Percentiles rank a stretch among this genome's conserved stretches.
phyloP scores from a whole-genome alignment of 768 basidiomycete genomes.

The Mycena amicta region DNA sequence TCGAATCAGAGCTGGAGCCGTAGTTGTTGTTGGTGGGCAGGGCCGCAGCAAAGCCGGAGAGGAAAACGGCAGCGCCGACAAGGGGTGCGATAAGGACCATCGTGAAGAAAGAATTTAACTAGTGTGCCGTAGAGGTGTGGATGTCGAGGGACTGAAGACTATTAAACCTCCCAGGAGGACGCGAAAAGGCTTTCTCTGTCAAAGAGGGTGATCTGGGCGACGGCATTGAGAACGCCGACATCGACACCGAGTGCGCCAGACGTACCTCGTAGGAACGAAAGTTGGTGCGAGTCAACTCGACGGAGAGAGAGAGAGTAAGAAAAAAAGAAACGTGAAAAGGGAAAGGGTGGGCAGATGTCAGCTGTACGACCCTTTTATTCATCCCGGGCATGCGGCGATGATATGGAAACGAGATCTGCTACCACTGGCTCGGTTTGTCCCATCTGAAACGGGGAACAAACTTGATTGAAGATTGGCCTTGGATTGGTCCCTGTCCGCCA shows the following conservation, averaged over 20 bases:
- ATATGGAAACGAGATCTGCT: conserved; percentile 17
- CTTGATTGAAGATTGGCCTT: background rate
- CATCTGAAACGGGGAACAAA: background rate
- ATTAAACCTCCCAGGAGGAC: conserved; percentile 64
- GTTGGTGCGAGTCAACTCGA: conserved; percentile 64
- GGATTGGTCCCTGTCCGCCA: background rate
- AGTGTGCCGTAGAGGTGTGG: conserved; percentile 52
- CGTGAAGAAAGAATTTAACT: conserved; percentile 36
- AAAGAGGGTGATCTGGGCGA: conserved; percentile 65
- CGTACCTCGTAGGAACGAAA: conserved; percentile 59
- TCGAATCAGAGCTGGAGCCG: conserved; percentile 11
- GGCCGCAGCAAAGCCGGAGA: conserved; percentile 54
- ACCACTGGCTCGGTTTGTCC: background rate
- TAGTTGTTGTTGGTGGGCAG: conserved; percentile 30
- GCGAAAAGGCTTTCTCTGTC: conserved; percentile 59
- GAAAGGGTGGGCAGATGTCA: conserved; percentile 20
- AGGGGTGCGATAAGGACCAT: conserved; percentile 66
- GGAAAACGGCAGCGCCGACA: conserved; percentile 54
- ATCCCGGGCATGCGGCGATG: conserved; percentile 17
- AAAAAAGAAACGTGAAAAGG: conserved; percentile 35
- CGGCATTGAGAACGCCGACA: conserved; percentile 9
- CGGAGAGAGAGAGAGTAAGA: conserved; percentile 48
- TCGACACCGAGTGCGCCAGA: conserved; percentile 7
- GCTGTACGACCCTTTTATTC: conserved; percentile 23
- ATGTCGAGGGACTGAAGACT: conserved; percentile 45